These are phyloP conservation scores for Alternaria consortialis DNA, from an alignment of 2,329 filamentous ascomycete species.

Conservation along the genomic window DNA sequence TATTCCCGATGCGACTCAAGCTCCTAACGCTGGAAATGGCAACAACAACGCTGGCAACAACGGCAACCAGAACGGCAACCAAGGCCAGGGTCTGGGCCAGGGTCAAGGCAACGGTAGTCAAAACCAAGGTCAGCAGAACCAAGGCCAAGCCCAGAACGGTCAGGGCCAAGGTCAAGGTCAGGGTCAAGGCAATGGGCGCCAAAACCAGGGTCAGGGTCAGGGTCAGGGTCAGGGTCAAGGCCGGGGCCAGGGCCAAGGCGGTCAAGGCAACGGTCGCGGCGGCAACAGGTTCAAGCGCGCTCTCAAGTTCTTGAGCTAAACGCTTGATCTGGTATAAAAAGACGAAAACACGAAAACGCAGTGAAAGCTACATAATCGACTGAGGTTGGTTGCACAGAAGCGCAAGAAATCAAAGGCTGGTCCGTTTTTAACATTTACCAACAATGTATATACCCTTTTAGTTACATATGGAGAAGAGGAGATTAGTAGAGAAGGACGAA, in stretches of 20 bases:
- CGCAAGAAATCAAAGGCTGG: conserved; percentile 10
- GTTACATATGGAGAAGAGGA: conserved; percentile 1
- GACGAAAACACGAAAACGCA: background rate
- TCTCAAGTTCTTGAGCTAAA: conserved; percentile 14
- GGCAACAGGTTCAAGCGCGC: conserved; percentile 8
- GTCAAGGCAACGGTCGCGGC: conserved; percentile 4
- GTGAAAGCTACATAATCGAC: background rate
- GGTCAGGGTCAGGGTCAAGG: background rate
- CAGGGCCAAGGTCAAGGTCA: background rate
- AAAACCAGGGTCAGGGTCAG: background rate
- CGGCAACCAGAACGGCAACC: conserved; percentile 12
- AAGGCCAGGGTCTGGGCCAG: conserved; percentile 1
- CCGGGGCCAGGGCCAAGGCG: conserved; percentile 1
- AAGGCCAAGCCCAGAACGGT: background rate
- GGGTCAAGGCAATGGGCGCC: background rate
- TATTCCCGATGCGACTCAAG: conserved; percentile 21
- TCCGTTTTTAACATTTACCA: conserved; percentile 1
- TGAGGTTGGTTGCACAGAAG: conserved; percentile 4
- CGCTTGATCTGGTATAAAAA: background rate
- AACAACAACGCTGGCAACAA: conserved; percentile 27
- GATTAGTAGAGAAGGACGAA: background rate
- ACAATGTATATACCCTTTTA: conserved; percentile 16
- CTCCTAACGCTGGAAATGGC: conserved; percentile 19
- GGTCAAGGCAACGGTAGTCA: background rate
- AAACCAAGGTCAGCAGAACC: conserved; percentile 1